phyloP scores from a whole-genome alignment of 2,329 filamentous ascomycete species.

The Tolypocladium amazonense region DNA sequence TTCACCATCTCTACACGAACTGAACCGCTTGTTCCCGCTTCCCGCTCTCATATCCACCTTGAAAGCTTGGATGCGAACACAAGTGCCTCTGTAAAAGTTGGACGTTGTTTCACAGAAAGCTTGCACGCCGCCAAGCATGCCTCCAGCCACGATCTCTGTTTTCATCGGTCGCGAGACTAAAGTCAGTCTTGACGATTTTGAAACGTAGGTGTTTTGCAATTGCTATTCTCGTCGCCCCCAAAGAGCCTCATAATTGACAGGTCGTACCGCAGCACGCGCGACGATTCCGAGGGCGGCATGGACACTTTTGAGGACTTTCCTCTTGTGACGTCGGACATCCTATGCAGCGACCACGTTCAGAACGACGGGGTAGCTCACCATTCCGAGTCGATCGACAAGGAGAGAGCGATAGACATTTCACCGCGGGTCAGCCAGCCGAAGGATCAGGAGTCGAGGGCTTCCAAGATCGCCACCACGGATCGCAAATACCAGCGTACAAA shows the following conservation, averaged over 20 bases:
- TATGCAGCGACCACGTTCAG: background rate
- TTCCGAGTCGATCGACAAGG: background rate
- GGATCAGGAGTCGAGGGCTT: too few relatives aligned
- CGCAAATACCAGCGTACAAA: background rate
- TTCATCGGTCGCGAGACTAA: conserved; percentile 12
- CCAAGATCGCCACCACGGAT: background rate
- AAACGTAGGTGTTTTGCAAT: conserved; percentile 2
- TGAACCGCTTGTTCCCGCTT: background rate
- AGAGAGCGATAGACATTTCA: background rate
- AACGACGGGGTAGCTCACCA: background rate
- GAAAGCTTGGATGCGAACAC: background rate
- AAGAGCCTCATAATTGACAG: background rate
- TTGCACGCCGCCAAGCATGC: conserved; percentile 3
- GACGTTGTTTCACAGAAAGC: background rate
- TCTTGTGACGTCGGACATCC: background rate
- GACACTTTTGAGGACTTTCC: background rate
- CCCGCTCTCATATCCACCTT: background rate
- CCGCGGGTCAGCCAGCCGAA: background rate
- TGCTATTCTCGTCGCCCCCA: background rate
- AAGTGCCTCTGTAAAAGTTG: too few relatives aligned
- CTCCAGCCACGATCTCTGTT: conserved; percentile 6
- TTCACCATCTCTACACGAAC: background rate
- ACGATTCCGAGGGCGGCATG: conserved; percentile 5
- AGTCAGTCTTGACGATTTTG: conserved; percentile 4
- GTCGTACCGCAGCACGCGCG: conserved; percentile 1